A percentile compares a stretch with the other conserved stretches of the same genome.
Evolutionary conservation across 768 basidiomycete species (phyloP).

Genomic region (Neoboletus subvelutipes): DNA sequence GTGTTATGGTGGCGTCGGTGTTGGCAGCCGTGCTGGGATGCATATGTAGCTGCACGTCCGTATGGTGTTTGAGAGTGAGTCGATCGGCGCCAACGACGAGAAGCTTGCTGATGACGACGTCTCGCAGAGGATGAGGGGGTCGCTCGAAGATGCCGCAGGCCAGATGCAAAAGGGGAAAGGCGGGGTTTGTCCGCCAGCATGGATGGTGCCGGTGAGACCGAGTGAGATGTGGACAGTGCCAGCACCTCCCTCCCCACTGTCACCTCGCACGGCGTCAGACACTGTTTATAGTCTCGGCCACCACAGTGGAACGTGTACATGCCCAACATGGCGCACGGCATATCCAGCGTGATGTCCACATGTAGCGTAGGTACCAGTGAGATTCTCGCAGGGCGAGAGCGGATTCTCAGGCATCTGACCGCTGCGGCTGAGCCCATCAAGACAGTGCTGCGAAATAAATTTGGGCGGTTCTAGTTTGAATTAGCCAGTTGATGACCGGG

Average conservation of each 20-base stretch:
- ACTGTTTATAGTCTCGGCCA: constrained; percentile 2
- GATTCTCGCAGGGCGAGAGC: neutral
- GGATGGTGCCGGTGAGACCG: neutral
- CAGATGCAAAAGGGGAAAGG: neutral
- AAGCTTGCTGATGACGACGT: constrained; percentile 3
- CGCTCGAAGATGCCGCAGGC: neutral
- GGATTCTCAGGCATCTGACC: neutral
- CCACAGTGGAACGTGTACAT: neutral
- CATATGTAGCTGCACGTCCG: constrained; percentile 49
- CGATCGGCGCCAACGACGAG: neutral
- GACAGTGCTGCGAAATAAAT: neutral
- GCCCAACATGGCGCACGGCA: constrained; percentile 6
- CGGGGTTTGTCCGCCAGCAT: neutral
- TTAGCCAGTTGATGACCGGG: neutral
- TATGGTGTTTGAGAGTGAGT: constrained; percentile 72
- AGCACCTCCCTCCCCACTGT: constrained; percentile 5
- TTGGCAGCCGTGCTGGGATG: constrained; percentile 65
- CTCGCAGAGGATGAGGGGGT: constrained; percentile 3
- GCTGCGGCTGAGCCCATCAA: neutral
- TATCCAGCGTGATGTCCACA: constrained; percentile 11
- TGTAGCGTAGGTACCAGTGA: constrained; percentile 3
- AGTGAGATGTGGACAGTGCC: constrained; percentile 1
- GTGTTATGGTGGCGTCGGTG: constrained; percentile 60
- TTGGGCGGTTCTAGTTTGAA: neutral
- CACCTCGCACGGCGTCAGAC: constrained; percentile 4